phyloP scores from a whole-genome alignment of 306 rosid species.

The Cucumis cinereus region DNA sequence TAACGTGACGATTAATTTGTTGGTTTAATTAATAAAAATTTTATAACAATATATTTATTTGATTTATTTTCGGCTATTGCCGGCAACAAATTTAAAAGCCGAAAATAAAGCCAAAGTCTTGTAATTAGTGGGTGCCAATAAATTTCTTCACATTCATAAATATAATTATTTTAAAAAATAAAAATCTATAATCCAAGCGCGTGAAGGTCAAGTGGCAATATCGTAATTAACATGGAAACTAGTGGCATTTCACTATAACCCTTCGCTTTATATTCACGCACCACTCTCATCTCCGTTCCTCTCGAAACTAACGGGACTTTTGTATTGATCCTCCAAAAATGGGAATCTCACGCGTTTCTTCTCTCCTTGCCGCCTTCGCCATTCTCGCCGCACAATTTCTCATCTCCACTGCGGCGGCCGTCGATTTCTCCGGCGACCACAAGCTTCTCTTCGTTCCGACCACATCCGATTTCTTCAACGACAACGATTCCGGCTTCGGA shows the following conservation, averaged over 20 bases:
- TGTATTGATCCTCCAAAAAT: not conserved
- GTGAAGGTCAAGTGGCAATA: not conserved
- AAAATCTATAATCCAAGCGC: not conserved
- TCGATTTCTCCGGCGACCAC: not conserved
- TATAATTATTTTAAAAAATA: not conserved
- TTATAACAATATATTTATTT: not conserved
- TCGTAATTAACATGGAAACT: not conserved
- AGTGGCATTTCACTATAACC: not conserved
- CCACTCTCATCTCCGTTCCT: not conserved
- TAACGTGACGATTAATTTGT: too few species aligned
- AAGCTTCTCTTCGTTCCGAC: not conserved
- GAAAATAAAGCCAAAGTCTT: not conserved
- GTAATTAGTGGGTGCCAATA: not conserved
- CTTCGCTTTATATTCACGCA: not conserved
- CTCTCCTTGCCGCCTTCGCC: not conserved
- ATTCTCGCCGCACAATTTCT: not conserved
- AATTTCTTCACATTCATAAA: not conserved
- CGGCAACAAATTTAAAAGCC: not conserved
- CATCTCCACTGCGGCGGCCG: not conserved
- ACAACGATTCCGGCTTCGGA: constrained; percentile 24
- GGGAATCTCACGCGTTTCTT: constrained; percentile 1
- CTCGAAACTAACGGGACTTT: not conserved
- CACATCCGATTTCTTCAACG: constrained; percentile 8
- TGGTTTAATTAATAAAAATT: too few species aligned
- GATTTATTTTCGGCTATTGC: not conserved